phyloP scores from a whole-genome alignment of 805 yeast species.

The Lipomyces mesembrius region DNA sequence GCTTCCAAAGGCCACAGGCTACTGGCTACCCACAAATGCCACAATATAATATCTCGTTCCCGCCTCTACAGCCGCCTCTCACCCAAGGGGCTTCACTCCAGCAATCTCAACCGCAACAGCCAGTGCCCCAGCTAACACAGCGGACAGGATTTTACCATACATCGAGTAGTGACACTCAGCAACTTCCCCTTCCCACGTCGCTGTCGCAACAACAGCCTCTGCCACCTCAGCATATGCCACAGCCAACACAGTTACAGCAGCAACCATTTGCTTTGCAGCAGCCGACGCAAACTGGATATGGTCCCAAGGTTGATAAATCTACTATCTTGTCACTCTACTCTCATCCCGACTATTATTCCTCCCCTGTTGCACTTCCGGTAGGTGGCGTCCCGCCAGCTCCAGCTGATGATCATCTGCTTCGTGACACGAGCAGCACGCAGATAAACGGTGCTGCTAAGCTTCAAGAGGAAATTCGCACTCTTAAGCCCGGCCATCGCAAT shows the following conservation, averaged over 20 bases:
- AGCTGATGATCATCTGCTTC: neutral
- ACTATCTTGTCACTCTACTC: slow-evolving; percentile 35
- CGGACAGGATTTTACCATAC: neutral
- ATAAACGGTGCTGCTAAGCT: neutral
- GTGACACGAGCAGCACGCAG: neutral
- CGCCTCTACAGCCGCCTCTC: neutral
- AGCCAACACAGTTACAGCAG: slow-evolving; percentile 22
- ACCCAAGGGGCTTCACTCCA: neutral
- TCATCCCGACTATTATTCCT: slow-evolving; percentile 35
- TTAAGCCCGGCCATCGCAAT: slow-evolving; percentile 31
- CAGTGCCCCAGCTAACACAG: slow-evolving; percentile 12
- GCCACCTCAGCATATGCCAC: slow-evolving; percentile 11
- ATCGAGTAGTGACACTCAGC: slow-evolving; percentile 10
- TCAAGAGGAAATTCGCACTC: neutral
- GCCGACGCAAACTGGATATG: slow-evolving; percentile 29
- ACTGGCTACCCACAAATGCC: slow-evolving; percentile 7
- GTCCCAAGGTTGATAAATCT: slow-evolving; percentile 22
- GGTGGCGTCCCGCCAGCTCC: neutral
- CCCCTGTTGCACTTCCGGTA: slow-evolving; percentile 34
- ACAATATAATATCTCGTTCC: slow-evolving; percentile 7
- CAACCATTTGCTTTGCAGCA: slow-evolving; percentile 29
- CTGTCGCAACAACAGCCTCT: slow-evolving; percentile 7
- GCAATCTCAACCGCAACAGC: slow-evolving; percentile 24
- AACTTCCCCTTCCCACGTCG: slow-evolving; percentile 9
- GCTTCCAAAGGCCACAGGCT: slow-evolving; percentile 3